phyloP scores from a whole-genome alignment of 2,329 filamentous ascomycete genomes.

The Dryadomyces quercivorus region DNA sequence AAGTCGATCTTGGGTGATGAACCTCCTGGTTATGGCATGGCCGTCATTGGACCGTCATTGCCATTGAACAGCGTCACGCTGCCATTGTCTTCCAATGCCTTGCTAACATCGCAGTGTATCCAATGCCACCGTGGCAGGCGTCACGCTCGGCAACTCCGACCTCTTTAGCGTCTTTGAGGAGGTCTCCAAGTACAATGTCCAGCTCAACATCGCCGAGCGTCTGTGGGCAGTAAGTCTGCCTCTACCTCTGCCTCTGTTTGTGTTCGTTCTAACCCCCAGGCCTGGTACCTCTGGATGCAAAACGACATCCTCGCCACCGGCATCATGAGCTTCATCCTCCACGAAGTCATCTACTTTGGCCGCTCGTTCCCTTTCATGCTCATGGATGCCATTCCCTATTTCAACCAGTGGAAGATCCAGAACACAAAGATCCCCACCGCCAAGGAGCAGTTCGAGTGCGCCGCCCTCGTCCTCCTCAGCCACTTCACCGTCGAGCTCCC shows the following conservation, averaged over 20 bases:
- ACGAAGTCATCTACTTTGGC: slow-evolving; percentile 92
- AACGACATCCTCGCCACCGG: slow-evolving; percentile 95
- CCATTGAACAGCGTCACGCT: no score
- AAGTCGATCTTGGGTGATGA: no score
- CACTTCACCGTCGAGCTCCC: slow-evolving; percentile 98
- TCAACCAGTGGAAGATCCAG: slow-evolving; percentile 93
- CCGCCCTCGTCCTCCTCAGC: slow-evolving; percentile 79
- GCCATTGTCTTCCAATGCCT: neutral
- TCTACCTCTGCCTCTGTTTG: neutral
- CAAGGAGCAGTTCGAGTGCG: slow-evolving; percentile 90
- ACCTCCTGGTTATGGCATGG: no score
- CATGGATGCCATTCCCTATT: slow-evolving; percentile 75
- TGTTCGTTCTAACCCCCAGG: slow-evolving; percentile 22
- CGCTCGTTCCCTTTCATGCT: slow-evolving; percentile 84
- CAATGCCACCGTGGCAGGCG: slow-evolving; percentile 8
- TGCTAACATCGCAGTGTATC: slow-evolving; percentile 1
- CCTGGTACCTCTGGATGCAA: slow-evolving; percentile 97
- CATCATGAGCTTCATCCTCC: slow-evolving; percentile 93
- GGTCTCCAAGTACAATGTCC: slow-evolving; percentile 62
- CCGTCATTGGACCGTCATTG: no score
- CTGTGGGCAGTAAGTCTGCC: slow-evolving; percentile 61
- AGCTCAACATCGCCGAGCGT: slow-evolving; percentile 76
- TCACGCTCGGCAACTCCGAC: slow-evolving; percentile 21
- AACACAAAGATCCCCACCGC: slow-evolving; percentile 80
- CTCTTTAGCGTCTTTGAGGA: slow-evolving; percentile 50